Conservation (phyloP, 2,329 filamentous ascomycete genomes). For the Ophiostoma australiae region DNA sequence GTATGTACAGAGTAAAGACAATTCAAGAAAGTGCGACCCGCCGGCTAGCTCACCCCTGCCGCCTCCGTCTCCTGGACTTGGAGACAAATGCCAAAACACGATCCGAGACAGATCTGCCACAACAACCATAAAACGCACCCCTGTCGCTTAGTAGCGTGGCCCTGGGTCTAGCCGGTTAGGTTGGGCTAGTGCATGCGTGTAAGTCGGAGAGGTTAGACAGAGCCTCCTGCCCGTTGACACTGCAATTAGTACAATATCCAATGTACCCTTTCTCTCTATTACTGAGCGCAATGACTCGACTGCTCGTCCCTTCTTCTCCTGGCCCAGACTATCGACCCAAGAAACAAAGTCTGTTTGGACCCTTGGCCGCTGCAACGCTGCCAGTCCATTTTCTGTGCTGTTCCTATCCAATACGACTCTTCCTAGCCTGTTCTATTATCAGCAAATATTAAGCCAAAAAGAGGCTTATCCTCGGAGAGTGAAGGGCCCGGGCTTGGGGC, state of each 20-base stretch:
- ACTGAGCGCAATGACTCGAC: not conserved
- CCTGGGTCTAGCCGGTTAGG: not conserved
- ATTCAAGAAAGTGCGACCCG: conserved; percentile 8
- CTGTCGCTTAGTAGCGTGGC: not conserved
- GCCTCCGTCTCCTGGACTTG: conserved; percentile 2
- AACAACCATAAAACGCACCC: conserved; percentile 28
- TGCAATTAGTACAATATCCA: not conserved
- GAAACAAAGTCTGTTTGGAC: conserved; percentile 20
- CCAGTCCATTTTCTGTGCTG: not conserved
- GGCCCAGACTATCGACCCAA: conserved; percentile 4
- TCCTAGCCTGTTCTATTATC: not conserved
- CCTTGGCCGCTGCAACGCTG: conserved; percentile 19
- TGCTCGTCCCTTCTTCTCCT: conserved; percentile 2
- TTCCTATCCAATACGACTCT: not conserved
- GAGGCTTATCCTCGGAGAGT: conserved; percentile 29
- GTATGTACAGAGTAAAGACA: no score
- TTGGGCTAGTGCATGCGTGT: not conserved
- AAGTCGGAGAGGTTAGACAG: not conserved
- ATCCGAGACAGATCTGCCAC: conserved; percentile 50
- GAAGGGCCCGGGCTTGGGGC: conserved; percentile 31
- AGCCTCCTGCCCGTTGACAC: conserved; percentile 4
- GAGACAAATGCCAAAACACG: conserved; percentile 40
- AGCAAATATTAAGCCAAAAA: not conserved
- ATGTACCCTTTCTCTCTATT: not conserved
- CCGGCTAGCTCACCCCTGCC: conserved; percentile 15